These are phyloP conservation scores for Penicillium riverlandense DNA, from an alignment of 495 filamentous ascomycete genomes.

Conservation along the genomic window DNA sequence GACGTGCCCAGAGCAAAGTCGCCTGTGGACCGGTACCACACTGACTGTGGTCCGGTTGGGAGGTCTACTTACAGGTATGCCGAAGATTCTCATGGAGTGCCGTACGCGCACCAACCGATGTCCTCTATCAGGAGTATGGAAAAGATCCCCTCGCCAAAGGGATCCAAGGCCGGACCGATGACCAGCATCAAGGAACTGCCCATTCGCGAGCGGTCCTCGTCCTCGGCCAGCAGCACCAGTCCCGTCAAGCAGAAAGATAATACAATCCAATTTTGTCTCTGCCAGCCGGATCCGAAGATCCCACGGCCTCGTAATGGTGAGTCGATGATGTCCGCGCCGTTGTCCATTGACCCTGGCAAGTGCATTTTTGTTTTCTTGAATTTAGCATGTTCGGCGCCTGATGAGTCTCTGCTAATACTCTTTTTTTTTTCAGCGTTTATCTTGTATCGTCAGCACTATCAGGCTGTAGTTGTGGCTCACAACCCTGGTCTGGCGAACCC, in stretches of 20 bases:
- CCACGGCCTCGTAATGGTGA: conserved; percentile 92
- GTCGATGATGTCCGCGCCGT: conserved; percentile 27
- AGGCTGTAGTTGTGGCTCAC: conserved; percentile 69
- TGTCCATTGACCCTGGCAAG: conserved; percentile 17
- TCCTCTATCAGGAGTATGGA: conserved; percentile 12
- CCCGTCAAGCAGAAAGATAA: conserved; percentile 28
- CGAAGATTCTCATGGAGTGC: conserved; percentile 12
- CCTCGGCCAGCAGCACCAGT: conserved; percentile 29
- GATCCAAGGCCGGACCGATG: conserved; percentile 5
- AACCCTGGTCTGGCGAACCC: conserved; percentile 91
- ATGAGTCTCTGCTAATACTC: conserved; percentile 6
- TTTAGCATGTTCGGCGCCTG: not conserved
- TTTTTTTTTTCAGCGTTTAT: conserved; percentile 71
- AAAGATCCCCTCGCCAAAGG: not conserved
- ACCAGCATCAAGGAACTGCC: conserved; percentile 8
- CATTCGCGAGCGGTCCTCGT: conserved; percentile 21
- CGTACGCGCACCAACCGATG: conserved; percentile 23
- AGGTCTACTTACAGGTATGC: conserved; percentile 14
- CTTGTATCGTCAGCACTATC: conserved; percentile 91
- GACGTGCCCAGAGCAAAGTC: conserved; percentile 16
- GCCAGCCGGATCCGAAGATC: conserved; percentile 88
- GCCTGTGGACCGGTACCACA: conserved; percentile 4
- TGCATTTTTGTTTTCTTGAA: conserved; percentile 11
- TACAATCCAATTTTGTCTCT: conserved; percentile 72
- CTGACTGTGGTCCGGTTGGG: conserved; percentile 4